These are phyloP conservation scores for Trichoderma sp. DNA, from an alignment of 2,329 filamentous ascomycete species.

Conservation along the genomic window DNA sequence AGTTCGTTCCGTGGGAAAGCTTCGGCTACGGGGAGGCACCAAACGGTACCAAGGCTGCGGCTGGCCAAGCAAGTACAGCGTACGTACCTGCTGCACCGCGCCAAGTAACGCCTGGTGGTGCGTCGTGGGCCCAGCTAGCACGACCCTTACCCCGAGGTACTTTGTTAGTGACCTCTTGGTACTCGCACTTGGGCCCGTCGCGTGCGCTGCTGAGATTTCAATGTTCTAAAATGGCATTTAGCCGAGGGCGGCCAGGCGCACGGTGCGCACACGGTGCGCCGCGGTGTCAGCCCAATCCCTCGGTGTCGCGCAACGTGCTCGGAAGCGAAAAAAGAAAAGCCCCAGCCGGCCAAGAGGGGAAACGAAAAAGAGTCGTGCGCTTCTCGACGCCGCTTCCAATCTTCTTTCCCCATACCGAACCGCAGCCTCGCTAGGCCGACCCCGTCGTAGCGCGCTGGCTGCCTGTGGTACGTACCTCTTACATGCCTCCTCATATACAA, in stretches of 20 bases:
- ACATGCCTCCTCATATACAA: no score
- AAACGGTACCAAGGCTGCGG: neutral
- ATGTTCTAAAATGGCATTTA: slow-evolving; percentile 4
- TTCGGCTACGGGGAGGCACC: neutral
- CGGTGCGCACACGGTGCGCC: neutral
- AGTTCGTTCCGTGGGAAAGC: neutral
- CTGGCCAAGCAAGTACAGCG: no score
- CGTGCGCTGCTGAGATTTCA: slow-evolving; percentile 12
- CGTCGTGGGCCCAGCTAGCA: neutral
- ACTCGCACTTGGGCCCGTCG: neutral
- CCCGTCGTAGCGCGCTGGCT: slow-evolving; percentile 4
- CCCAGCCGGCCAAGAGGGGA: neutral
- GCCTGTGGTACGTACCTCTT: no score
- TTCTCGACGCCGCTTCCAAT: neutral
- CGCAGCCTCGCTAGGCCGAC: neutral
- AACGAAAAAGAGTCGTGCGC: neutral
- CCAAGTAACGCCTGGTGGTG: neutral
- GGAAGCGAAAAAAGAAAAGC: neutral
- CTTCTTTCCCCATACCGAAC: neutral
- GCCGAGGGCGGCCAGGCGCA: neutral
- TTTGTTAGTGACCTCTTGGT: neutral
- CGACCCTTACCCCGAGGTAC: slow-evolving; percentile 7
- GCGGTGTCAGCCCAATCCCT: neutral
- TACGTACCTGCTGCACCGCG: neutral
- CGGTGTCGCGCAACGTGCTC: neutral